Percentiles rank a stretch among this genome's conserved stretches.
Evolutionary conservation across 2,329 filamentous ascomycete species (phyloP).

Genomic region (Lachnellula willkommii): DNA sequence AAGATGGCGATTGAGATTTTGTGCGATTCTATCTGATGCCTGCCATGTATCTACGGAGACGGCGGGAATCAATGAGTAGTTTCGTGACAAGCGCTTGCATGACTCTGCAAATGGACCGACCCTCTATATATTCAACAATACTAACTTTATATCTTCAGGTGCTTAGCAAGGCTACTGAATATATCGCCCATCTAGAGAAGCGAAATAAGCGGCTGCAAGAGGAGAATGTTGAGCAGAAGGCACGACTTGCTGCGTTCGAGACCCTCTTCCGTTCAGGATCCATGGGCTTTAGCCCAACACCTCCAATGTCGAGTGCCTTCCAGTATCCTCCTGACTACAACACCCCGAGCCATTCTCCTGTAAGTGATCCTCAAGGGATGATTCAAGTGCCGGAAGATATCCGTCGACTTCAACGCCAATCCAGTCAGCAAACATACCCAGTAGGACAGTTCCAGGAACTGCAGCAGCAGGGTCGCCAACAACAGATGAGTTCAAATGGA

Average conservation of each 20-base stretch:
- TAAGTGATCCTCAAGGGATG: constrained; percentile 48
- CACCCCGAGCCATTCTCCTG: constrained; percentile 26
- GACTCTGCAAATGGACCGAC: too few relatives aligned
- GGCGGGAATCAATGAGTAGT: not conserved
- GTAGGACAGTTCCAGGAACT: constrained; percentile 41
- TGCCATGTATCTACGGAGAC: not conserved
- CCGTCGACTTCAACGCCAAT: constrained; percentile 34
- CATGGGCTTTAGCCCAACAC: constrained; percentile 50
- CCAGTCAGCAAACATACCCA: constrained; percentile 30
- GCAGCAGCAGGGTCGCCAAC: constrained; percentile 39
- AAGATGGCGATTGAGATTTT: not conserved
- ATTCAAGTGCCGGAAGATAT: constrained; percentile 63
- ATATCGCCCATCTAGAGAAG: constrained; percentile 90
- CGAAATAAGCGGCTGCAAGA: constrained; percentile 76
- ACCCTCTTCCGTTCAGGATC: constrained; percentile 77
- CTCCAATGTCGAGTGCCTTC: constrained; percentile 39
- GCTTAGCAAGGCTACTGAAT: constrained; percentile 90
- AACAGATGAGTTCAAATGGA: constrained; percentile 49
- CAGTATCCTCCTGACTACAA: constrained; percentile 27
- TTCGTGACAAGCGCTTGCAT: not conserved
- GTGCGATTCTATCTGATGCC: not conserved
- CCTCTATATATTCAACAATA: not conserved
- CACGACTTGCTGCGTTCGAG: constrained; percentile 67
- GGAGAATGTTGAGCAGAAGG: constrained; percentile 75
- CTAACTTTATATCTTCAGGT: constrained; percentile 36